Percentiles rank a stretch among this genome's conserved stretches.
phyloP scores from a whole-genome alignment of 2,329 filamentous ascomycete genomes.

The Mycogone perniciosa region DNA sequence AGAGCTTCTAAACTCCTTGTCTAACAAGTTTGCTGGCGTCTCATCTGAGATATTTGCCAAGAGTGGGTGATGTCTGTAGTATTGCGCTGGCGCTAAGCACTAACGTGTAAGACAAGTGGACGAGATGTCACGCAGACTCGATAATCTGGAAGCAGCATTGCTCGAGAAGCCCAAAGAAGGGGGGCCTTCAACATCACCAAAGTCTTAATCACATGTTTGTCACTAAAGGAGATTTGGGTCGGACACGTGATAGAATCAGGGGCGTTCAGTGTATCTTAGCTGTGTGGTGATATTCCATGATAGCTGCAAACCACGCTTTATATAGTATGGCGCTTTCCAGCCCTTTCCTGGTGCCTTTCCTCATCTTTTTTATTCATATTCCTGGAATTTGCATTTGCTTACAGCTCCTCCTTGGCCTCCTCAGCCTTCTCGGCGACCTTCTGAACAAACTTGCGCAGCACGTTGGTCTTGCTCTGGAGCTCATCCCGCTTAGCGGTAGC shows the following conservation, averaged over 20 bases:
- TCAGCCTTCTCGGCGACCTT: slow-evolving; percentile 46
- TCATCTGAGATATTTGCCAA: slow-evolving; percentile 85
- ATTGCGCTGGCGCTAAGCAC: neutral
- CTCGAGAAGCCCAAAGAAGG: slow-evolving; percentile 45
- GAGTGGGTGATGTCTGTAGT: slow-evolving; percentile 48
- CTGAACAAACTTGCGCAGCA: slow-evolving; percentile 69
- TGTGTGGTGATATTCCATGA: too few species aligned
- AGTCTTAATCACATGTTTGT: too few species aligned
- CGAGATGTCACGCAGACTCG: slow-evolving; percentile 81
- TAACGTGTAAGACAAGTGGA: slow-evolving; percentile 59
- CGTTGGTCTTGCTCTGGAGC: slow-evolving; percentile 78
- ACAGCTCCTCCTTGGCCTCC: slow-evolving; percentile 49
- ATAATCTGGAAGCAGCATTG: slow-evolving; percentile 72
- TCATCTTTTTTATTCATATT: neutral
- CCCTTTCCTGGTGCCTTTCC: neutral
- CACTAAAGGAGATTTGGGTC: neutral
- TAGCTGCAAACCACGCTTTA: too few species aligned
- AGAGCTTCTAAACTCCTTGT: slow-evolving; percentile 76
- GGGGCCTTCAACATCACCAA: slow-evolving; percentile 16
- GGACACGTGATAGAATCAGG: neutral
- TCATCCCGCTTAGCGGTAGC: slow-evolving; percentile 85
- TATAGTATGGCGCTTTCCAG: too few species aligned
- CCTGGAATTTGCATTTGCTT: slow-evolving; percentile 12
- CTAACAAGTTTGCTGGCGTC: slow-evolving; percentile 77
- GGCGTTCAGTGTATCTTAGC: too few species aligned